Evolutionary conservation across 1,284 basidiomycete species (phyloP).

Genomic region (Malassezia pachydermatis): DNA sequence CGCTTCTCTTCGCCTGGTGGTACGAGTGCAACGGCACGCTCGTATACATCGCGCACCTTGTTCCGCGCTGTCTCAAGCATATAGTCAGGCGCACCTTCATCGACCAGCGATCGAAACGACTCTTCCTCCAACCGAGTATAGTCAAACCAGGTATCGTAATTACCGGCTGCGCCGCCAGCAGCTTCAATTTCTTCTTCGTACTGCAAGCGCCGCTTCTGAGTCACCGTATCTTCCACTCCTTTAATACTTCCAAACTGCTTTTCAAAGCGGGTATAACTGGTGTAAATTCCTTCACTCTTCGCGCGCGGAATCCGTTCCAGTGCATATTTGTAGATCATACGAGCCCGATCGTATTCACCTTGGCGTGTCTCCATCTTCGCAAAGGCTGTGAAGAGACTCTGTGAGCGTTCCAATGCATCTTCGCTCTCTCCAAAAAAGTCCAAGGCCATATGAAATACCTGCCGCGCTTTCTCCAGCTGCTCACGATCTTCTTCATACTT

Average conservation of each 20-base stretch:
- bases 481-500: conserved; percentile 91
- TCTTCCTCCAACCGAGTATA: conserved; percentile 87
- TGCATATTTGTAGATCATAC: conserved; percentile 96
- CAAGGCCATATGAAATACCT: conserved; percentile 91
- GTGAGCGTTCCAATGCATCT: conserved; percentile 91
- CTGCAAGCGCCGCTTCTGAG: conserved; percentile 90
- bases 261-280: conserved; percentile 91
- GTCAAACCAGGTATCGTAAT: conserved; percentile 98
- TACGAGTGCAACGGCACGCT: conserved; percentile 88
- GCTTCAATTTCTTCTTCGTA: conserved; percentile 55
- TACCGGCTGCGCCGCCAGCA: conserved; percentile 54
- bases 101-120: conserved; percentile 57
- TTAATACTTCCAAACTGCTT: conserved; percentile 88
- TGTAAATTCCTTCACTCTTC: conserved; percentile 73
- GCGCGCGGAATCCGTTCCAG: conserved; percentile 78
- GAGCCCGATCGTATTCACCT: conserved; percentile 90
- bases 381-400: conserved; percentile 88
- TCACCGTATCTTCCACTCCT: conserved; percentile 81
- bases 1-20: conserved; percentile 77
- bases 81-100: conserved; percentile 22
- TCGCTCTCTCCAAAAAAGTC: conserved; percentile 97
- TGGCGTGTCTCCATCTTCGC: conserved; percentile 93
- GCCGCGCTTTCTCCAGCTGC: conserved; percentile 69
- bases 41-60: conserved; percentile 84
- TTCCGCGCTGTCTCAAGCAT: conserved; percentile 23